Evolutionary conservation across 2,329 filamentous ascomycete species (phyloP).

Genomic region (Thelonectria olida): DNA sequence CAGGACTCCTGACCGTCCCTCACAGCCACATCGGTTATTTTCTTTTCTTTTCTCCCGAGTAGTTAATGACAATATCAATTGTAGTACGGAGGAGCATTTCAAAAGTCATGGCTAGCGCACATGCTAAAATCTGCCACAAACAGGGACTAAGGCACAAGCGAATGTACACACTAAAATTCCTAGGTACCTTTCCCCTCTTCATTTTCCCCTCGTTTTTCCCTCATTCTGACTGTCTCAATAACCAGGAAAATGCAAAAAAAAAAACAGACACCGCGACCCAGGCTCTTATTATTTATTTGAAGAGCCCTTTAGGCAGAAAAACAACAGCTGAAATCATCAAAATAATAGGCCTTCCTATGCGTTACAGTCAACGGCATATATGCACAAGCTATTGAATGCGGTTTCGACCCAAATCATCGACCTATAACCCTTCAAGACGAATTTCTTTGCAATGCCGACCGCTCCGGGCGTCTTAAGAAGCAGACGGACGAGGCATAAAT

Average conservation of each 20-base stretch:
- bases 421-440: conserved; percentile 2
- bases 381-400: conserved; percentile 1
- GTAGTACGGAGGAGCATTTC: too few relatives aligned
- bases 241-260: background rate
- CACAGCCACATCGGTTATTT: too few relatives aligned
- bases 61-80: too few relatives aligned
- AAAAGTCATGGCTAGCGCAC: too few relatives aligned
- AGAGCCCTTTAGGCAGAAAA: background rate
- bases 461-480: background rate
- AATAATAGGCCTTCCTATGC: background rate
- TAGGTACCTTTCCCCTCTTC: too few relatives aligned
- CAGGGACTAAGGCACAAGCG: too few relatives aligned
- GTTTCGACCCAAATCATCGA: conserved; percentile 10
- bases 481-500: background rate
- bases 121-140: too few relatives aligned
- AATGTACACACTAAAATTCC: too few relatives aligned
- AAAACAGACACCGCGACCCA: conserved; percentile 13
- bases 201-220: too few relatives aligned
- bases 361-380: conserved; percentile 15
- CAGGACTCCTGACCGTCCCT: too few relatives aligned
- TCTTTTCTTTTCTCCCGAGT: too few relatives aligned
- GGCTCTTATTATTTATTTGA: conserved; percentile 1
- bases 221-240: too few relatives aligned
- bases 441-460: conserved; percentile 2
- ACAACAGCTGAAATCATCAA: background rate